Evolutionary conservation across 1,284 basidiomycete genomes (phyloP).

Genomic region (Porogramme epimiltina): DNA sequence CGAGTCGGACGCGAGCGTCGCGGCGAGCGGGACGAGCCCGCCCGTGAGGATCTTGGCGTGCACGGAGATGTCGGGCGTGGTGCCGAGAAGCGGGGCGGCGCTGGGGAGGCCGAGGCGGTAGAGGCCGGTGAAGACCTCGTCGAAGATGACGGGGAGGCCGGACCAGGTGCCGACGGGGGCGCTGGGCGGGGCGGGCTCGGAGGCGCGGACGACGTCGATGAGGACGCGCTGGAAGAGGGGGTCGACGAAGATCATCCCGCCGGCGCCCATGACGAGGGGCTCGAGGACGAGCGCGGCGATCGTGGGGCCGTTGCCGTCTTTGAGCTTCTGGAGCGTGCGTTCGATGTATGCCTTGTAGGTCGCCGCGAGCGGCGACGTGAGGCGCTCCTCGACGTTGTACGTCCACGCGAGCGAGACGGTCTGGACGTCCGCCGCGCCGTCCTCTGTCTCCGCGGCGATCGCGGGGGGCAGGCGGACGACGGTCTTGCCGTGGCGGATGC

Average conservation of each 20-base stretch:
- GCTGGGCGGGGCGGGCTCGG: slow-evolving; percentile 17
- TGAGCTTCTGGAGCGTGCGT: slow-evolving; percentile 54
- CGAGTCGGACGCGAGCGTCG: slow-evolving; percentile 78
- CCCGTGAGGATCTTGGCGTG: slow-evolving; percentile 96
- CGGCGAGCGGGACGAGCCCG: slow-evolving; percentile 86
- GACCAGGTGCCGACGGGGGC: slow-evolving; percentile 50
- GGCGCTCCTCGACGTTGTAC: slow-evolving; percentile 75
- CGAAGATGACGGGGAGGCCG: slow-evolving; percentile 91
- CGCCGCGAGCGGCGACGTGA: slow-evolving; percentile 61
- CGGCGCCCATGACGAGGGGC: slow-evolving; percentile 93
- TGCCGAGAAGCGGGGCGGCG: slow-evolving; percentile 67
- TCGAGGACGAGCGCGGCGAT: slow-evolving; percentile 86
- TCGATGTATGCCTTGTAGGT: slow-evolving; percentile 69
- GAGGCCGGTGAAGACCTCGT: slow-evolving; percentile 95
- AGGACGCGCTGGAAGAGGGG: slow-evolving; percentile 93
- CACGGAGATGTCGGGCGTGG: slow-evolving; percentile 84
- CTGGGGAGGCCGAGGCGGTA: slow-evolving; percentile 83
- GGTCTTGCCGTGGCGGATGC: slow-evolving; percentile 64
- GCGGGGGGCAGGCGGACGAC: slow-evolving; percentile 62
- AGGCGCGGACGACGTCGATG: slow-evolving; percentile 75
- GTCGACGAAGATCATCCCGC: slow-evolving; percentile 97
- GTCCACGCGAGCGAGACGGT: slow-evolving; percentile 58
- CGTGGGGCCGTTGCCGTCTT: slow-evolving; percentile 38
- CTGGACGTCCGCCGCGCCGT: slow-evolving; percentile 33
- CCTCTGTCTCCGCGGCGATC: slow-evolving; percentile 38